phyloP scores from a whole-genome alignment of 2,329 filamentous ascomycete species.

The Apiospora sp. region DNA sequence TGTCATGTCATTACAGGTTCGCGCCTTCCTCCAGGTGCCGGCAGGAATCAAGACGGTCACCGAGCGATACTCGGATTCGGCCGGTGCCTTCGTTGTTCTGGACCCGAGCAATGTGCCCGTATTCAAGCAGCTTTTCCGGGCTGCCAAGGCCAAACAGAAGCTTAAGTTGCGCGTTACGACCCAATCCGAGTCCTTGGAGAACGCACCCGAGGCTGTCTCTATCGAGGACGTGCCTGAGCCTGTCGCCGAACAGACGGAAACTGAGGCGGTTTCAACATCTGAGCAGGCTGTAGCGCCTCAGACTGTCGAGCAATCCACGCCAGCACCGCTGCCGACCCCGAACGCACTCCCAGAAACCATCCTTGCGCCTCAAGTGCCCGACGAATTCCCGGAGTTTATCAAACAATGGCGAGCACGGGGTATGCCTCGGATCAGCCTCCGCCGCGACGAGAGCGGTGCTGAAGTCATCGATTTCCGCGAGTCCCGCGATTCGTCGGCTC shows the following conservation, averaged over 20 bases:
- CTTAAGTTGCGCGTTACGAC: conserved; percentile 82
- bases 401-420: conserved; percentile 38
- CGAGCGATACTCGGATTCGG: conserved; percentile 96
- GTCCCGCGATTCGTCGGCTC: conserved; percentile 25
- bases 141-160: conserved; percentile 98
- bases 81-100: conserved; percentile 79
- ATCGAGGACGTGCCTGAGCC: conserved; percentile 59
- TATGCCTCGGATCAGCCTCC: conserved; percentile 38
- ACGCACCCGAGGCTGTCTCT: conserved; percentile 52
- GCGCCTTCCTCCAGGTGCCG: conserved; percentile 71
- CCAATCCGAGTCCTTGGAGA: conserved; percentile 39
- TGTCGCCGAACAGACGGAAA: conserved; percentile 28
- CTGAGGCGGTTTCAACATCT: background rate
- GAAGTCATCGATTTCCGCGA: conserved; percentile 41
- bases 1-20: conserved; percentile 64
- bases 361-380: conserved; percentile 35
- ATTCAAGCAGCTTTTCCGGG: conserved; percentile 96
- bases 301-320: conserved; percentile 18
- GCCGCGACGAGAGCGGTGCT: conserved; percentile 35
- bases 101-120: conserved; percentile 80
- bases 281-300: background rate
- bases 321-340: conserved; percentile 25
- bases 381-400: conserved; percentile 39
- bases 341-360: conserved; percentile 34
- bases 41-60: conserved; percentile 70